Base-by-base conservation (phyloP, 2,329 filamentous ascomycete genomes). In the Botrytis squamosa region DNA sequence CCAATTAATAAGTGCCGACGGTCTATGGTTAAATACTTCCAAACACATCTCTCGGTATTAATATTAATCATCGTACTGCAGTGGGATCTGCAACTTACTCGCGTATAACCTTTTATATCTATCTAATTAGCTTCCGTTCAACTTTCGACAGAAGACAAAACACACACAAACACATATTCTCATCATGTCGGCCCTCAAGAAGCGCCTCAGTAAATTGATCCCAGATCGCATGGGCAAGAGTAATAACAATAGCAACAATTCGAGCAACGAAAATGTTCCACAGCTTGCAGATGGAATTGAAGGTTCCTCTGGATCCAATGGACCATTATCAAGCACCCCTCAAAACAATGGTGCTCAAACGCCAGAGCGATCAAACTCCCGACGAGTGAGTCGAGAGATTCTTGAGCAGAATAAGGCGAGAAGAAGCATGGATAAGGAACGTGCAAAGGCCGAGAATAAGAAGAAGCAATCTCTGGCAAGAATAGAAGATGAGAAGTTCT, bases 131-230 rank as follows among this genome's bases (percentile, higher is more conserved):
- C 1, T 55, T 29, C 22, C 20, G 4, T 55, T 55, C 7, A 14
- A 40, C 5, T 36, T 73, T 59, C 7, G 1, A 57, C 49, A 33
- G 25, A 16, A 52, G 55, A 14, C 14, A 18, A 25, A 55, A 55
- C 16, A 55, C n/a, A 33, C 36, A 71, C 38, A 8, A 33, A 64
- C 9, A 44, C 42, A 44, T 3, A n/a, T 33, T 38, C 16, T 49
- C 71, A 77, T 71, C 25, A 80, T 80, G 79, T 79, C 77, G 49
- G 78, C 80, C 74, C 57, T 80, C 65, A 80, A 78, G 76, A 80
- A 79, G 62, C 76, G 75, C 16, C 76, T 80, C 67, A 74, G 66
- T 60, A 80, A 78, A 72, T 63, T 80, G 38, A 77, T 75, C 73
- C 75, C 75, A 1, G 57, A 78, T 66, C 70, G 40, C 52, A 46